phyloP scores from a whole-genome alignment of 192 early-diverging fungal species.

The Coemansia sp. region DNA sequence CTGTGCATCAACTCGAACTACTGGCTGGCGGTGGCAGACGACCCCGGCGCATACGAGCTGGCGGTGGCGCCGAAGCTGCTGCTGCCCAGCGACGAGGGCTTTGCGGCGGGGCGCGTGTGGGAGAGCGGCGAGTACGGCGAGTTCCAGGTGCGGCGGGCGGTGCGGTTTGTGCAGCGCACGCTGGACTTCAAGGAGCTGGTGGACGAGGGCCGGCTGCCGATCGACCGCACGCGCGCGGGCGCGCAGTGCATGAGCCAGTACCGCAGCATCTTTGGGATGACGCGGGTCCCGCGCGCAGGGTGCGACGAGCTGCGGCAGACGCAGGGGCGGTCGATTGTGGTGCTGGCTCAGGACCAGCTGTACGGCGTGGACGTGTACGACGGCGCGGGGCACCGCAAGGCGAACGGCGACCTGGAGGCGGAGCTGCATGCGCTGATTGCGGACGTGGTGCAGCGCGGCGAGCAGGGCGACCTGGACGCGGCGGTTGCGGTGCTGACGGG shows the following conservation, averaged over 20 bases:
- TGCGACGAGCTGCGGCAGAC: slow-evolving; percentile 64
- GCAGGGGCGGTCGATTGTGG: slow-evolving; percentile 56
- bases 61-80: slow-evolving; percentile 25
- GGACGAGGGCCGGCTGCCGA: slow-evolving; percentile 55
- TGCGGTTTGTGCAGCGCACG: slow-evolving; percentile 60
- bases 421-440: slow-evolving; percentile 61
- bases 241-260: slow-evolving; percentile 89
- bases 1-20: slow-evolving; percentile 88
- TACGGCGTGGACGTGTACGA: slow-evolving; percentile 71
- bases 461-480: slow-evolving; percentile 40
- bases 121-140: slow-evolving; percentile 59
- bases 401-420: slow-evolving; percentile 68
- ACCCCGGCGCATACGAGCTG: slow-evolving; percentile 54
- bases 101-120: background rate
- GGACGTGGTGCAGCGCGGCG: slow-evolving; percentile 43
- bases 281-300: slow-evolving; percentile 73
- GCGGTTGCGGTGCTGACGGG: slow-evolving; percentile 70
- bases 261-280: slow-evolving; percentile 70
- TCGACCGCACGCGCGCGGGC: slow-evolving; percentile 66
- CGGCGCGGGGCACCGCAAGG: slow-evolving; percentile 50
- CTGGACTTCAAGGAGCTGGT: slow-evolving; percentile 77
- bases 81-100: slow-evolving; percentile 3
- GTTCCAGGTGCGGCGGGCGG: slow-evolving; percentile 81
- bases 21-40: slow-evolving; percentile 71
- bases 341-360: slow-evolving; percentile 76